Base-by-base conservation (phyloP, 164 flowering plant genomes). In the Hamamelis virginiana region DNA sequence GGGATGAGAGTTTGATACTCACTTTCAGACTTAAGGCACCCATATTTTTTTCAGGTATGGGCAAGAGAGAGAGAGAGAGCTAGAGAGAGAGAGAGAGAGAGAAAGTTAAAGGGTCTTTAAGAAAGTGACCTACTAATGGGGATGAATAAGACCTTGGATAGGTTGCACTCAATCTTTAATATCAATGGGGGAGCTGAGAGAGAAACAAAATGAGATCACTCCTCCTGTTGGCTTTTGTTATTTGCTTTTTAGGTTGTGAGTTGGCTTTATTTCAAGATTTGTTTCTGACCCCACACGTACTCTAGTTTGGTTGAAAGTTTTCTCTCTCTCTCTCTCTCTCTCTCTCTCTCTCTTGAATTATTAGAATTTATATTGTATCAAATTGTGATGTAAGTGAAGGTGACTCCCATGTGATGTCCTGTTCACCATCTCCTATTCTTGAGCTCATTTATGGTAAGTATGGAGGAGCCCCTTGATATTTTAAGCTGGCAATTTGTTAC, bases 321-420 rank as follows among this genome's bases (percentile, higher is more conserved):
- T 50, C n/a, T 6, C 16, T 53, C n/a, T n/a, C n/a, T n/a, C n/a
- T n/a, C n/a, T n/a, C n/a, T n/a, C n/a, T n/a, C n/a, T n/a, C n/a
- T n/a, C n/a, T 25, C 70, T 67, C 70, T 67, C 62, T 56, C 70
- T 67, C 70, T 22, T 25, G 5, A 38, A 48, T 50, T 67, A 43
- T 67, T 41, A 38, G 33, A 27, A 10, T 48, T 5, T 59, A 22
- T 26, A 57, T 22, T 22, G 26, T 57, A 26, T 57, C 13, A 8
- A 26, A 1, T 22, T 9, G 60, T 72, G 69, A 72, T 50, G 58
- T 25, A 66, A 28, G 9, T 48, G 60, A 65, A 48, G 69, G 14
- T 15, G 75, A 72, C 69, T 59, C 60, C 69, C 75, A 72, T 72
- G 75, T 66, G 70, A 72, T 53, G 74, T 65, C 47, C 70, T 51